These are phyloP conservation scores for Diaporthe ilicicola DNA, from an alignment of 2,329 filamentous ascomycete species.

Conservation along the genomic window DNA sequence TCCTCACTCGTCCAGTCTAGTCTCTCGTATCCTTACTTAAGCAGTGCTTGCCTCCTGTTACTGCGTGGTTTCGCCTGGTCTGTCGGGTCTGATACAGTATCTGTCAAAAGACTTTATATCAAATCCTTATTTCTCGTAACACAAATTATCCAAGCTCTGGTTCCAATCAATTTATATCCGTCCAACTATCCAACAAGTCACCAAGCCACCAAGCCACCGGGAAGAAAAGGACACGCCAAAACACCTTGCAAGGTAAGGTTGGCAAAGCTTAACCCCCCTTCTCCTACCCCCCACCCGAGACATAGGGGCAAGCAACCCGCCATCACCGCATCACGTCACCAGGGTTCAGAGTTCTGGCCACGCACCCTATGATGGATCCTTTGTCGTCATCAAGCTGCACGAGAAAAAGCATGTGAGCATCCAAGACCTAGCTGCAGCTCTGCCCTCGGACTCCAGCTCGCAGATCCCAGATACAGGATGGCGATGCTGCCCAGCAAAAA, in stretches of 20 bases:
- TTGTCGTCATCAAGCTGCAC: conserved; percentile 6
- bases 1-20: background rate
- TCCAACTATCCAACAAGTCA: too few relatives aligned
- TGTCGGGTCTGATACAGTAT: too few relatives aligned
- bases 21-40: background rate
- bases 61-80: background rate
- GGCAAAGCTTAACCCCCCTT: background rate
- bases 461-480: too few relatives aligned
- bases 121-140: too few relatives aligned
- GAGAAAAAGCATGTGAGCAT: conserved; percentile 12
- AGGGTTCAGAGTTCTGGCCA: conserved; percentile 8
- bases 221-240: too few relatives aligned
- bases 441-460: background rate
- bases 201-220: too few relatives aligned
- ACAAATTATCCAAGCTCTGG: too few relatives aligned
- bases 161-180: too few relatives aligned
- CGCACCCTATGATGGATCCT: background rate
- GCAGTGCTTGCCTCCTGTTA: background rate
- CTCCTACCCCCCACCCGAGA: background rate
- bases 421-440: background rate
- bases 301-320: background rate
- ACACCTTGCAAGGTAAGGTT: background rate
- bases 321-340: background rate
- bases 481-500: background rate
- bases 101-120: background rate